Base-by-base conservation (phyloP, 371 early-diverging fungal genomes). In the Dinochytrium kinnereticum region DNA sequence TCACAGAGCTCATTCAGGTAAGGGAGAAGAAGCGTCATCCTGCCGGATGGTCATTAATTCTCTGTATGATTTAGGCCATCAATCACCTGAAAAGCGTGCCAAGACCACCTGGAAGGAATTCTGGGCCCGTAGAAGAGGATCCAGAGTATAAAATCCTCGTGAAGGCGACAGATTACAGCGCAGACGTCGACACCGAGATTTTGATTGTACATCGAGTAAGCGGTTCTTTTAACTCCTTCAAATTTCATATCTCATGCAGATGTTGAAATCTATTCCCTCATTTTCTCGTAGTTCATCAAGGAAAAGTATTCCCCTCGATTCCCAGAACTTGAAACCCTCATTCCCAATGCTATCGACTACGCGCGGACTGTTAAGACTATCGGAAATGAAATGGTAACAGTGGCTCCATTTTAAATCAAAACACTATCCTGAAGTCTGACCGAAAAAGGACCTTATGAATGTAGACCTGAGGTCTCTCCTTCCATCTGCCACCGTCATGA, bases 121-220 rank as follows among this genome's bases (percentile, higher is more conserved):
- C 75, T 19, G 82, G 85, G 5, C 80, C 81, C 0, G 82, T 82
- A 38, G 87, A 87, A 61, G 83, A 84, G 21, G 84, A 95, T 78
- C 93, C 95, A 21, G 96, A 96, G 80, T 97, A 97, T 81, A 83
- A 86, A 70, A 77, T 94, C n/a, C 92, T 96, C 70, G 91, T 97
- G 17, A 86, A 87, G 55, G 93, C 97, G 1, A 98, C 97, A 78
- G 87, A 91, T 65, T 84, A 95, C 65, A 90, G 91, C 1, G 90
- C 91, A 13, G 93, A 94, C 33, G 91, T 98, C 39, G 96, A 96
- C 69, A 90, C 87, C 69, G 98, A 98, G 76, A 89, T 95, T 36
- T 84, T 92, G 59, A 80, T 89, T 26, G 93, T 97, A 10, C 94
- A 96, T 77, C 93, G 93, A 87, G 95, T 93, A 84, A 64, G 36